Conservation (phyloP, 768 basidiomycete species). For the Russula emetica region DNA sequence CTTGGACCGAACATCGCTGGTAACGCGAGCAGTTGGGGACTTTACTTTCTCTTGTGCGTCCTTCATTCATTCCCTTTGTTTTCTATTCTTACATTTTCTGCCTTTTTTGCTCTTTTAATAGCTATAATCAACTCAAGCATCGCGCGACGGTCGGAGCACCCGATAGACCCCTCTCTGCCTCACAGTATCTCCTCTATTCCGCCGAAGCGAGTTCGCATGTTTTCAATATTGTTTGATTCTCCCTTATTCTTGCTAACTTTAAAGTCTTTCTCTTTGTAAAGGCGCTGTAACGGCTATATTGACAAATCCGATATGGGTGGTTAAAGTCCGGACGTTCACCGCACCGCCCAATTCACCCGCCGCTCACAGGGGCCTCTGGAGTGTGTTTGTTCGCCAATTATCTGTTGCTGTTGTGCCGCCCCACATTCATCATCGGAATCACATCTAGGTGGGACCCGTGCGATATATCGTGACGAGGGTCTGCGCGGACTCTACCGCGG, state of each 20-base stretch:
- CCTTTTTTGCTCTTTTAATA: conserved; percentile 34
- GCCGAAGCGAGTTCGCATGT: conserved; percentile 90
- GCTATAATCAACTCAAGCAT: conserved; percentile 92
- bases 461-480: conserved; percentile 72
- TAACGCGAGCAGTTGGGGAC: conserved; percentile 94
- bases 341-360: conserved; percentile 58
- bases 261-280: conserved; percentile 36
- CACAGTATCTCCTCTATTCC: conserved; percentile 80
- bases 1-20: conserved; percentile 88
- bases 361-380: conserved; percentile 76
- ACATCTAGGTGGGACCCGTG: conserved; percentile 62
- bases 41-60: conserved; percentile 96
- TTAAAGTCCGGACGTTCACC: conserved; percentile 96
- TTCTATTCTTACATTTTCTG: too few relatives aligned
- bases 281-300: conserved; percentile 91
- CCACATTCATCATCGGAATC: background rate
- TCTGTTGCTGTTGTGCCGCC: too few relatives aligned
- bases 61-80: background rate
- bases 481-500: conserved; percentile 79
- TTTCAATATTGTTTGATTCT: background rate
- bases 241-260: background rate
- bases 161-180: conserved; percentile 62
- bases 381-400: conserved; percentile 41
- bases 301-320: conserved; percentile 97
- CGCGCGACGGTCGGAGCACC: conserved; percentile 66